Evolutionary conservation across 139 green algal species (phyloP).

Genomic region (Closterium sp.): DNA sequence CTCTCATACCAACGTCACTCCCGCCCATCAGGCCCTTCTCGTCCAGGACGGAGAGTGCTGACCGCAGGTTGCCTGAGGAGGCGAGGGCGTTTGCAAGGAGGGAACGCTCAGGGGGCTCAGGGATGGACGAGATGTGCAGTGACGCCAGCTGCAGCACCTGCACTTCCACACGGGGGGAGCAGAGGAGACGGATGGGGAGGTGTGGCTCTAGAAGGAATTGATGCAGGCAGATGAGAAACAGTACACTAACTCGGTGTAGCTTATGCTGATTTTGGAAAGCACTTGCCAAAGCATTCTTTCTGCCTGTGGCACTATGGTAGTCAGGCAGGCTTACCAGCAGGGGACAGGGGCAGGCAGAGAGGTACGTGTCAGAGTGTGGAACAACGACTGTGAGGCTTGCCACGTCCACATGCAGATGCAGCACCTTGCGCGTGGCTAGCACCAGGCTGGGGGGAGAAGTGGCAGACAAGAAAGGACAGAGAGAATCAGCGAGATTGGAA

Average conservation of each 20-base stretch:
- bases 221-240: not conserved
- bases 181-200: not conserved
- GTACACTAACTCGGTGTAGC: not conserved
- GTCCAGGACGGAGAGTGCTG: not conserved
- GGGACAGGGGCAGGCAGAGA: not conserved
- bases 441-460: not conserved
- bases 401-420: not conserved
- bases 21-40: not conserved
- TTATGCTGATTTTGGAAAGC: not conserved
- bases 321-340: not conserved
- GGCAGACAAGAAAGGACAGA: not conserved
- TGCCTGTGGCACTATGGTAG: too few relatives aligned
- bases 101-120: not conserved
- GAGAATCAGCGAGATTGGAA: not conserved
- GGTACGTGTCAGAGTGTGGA: not conserved
- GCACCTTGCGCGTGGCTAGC: not conserved
- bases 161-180: not conserved
- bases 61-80: not conserved
- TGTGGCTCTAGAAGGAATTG: not conserved
- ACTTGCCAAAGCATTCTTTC: too few relatives aligned
- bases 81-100: not conserved
- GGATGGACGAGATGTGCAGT: not conserved
- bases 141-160: not conserved
- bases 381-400: not conserved
- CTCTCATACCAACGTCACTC: not conserved